Base-by-base conservation (phyloP, 352 stramenopile genomes). In the Thalassiosira oceanica region DNA sequence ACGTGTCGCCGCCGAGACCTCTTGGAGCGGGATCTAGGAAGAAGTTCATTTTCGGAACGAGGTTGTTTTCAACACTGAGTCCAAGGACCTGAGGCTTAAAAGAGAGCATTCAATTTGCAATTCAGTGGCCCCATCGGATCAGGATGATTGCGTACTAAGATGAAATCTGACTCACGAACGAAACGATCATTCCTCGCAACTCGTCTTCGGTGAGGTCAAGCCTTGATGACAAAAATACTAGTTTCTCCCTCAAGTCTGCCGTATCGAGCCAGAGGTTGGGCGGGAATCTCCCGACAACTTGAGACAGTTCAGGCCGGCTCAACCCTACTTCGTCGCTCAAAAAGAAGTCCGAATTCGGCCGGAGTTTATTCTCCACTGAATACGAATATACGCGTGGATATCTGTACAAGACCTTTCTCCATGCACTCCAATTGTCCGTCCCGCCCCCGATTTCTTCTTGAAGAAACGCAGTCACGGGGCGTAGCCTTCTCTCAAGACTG, bases 41-140 rank as follows among this genome's bases (percentile, higher is more conserved):
- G 44, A 74, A 82, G 48, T 53, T 18, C 42, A 82, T 64, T 35
- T 68, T 82, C 29, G 60, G 65, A 21, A 24, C 27, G 5, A 82
- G 31, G 31, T 82, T 82, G 2, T 49, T 56, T 24, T 78, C 31
- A n/a, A 78, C 16, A 37, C 58, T 71, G 46, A 82, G 53, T 28
- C 72, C 72, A n/a, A 78, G 42, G 11, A 82, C 41, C 39, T 78
- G 66, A 45, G 73, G 73, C 61, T 76, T n/a, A n/a, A n/a, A n/a
- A n/a, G n/a, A n/a, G n/a, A n/a, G n/a, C n/a, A n/a, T n/a, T n/a
- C n/a, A n/a, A n/a, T n/a, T n/a, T n/a, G n/a, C n/a, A n/a, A n/a
- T n/a, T n/a, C n/a, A n/a, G n/a, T n/a, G n/a, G n/a, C n/a, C n/a
- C n/a, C n/a, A n/a, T n/a, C n/a, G n/a, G n/a, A n/a, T n/a, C n/a